Conservation (phyloP, 2,329 filamentous ascomycete genomes). For the Eutypa lata region DNA sequence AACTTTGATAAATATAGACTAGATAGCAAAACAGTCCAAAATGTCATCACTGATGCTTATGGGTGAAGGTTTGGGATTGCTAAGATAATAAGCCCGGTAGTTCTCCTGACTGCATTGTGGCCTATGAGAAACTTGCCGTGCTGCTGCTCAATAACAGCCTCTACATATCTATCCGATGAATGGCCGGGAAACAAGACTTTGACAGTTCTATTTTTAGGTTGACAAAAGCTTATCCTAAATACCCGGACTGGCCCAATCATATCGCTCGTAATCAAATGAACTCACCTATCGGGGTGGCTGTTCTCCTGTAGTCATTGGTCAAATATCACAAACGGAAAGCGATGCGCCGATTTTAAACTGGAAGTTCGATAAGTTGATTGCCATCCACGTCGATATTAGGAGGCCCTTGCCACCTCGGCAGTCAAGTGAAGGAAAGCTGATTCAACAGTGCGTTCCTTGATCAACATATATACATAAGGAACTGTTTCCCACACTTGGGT, state of each 20-base stretch:
- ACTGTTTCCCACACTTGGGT: conserved; percentile 1
- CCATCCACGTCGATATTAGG: conserved; percentile 15
- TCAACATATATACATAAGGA: conserved; percentile 13
- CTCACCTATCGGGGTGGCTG: background rate
- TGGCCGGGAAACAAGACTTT: background rate
- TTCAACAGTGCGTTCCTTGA: conserved; percentile 1
- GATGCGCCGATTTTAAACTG: conserved; percentile 10
- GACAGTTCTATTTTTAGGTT: background rate
- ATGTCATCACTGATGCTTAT: no score
- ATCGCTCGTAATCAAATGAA: background rate
- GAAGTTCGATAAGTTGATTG: conserved; percentile 14
- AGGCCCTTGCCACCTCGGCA: conserved; percentile 7
- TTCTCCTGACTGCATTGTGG: background rate
- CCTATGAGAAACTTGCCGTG: background rate
- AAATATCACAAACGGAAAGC: conserved; percentile 4
- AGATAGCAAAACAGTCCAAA: no score
- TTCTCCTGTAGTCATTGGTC: background rate
- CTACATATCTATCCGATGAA: background rate
- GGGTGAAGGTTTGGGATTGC: background rate
- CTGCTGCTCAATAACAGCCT: background rate
- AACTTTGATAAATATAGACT: no score
- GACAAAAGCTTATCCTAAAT: background rate
- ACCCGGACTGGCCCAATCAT: background rate
- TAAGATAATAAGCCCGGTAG: background rate
- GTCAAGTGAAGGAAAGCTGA: conserved; percentile 8